Evolutionary conservation across 768 basidiomycete genomes (phyloP), one percentile per base, ranked within the genome.

Genomic region (Termitomyces eurrhizus): DNA sequence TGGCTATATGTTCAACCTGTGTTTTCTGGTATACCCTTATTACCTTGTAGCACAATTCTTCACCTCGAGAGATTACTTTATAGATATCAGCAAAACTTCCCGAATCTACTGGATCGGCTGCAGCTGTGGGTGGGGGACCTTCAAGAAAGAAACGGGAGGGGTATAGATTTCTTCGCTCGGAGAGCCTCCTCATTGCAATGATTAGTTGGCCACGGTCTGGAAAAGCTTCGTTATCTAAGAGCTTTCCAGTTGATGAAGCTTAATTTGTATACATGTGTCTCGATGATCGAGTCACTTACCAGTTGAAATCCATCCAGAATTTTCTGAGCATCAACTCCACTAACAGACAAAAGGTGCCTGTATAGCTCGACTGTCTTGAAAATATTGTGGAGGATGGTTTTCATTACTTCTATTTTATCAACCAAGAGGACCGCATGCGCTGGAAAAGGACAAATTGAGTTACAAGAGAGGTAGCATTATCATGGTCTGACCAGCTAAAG

Each of bases 181-280:
- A 56, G 33, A 64, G 57, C n/a, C 60, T 49, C 33, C 39, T 45
- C 57, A 61, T 64, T 4, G 63, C 63, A 37, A 33, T 56, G 16
- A 64, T 44, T 18, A 64, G 12, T 29, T 64, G 49, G 2, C 35
- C 37, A 7, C 54, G 53, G 21, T 46, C 48, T 11, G n/a, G 48
- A 21, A 56, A 54, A 16, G 7, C 7, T 8, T 54, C 14, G 2
- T 50, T 52, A 57, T 60, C 58, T n/a, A 57, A n/a, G 21, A 60
- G 32, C 62, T 63, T 53, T 12, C 29, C 32, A 24, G 1, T 36
- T 16, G 11, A 46, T 24, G 3, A 33, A 35, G 18, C 9, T 35
- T n/a, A 35, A 13, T 33, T 11, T 41, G 42, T n/a, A 35, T 51
- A 6, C n/a, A 29, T 4, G 18, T 11, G 13, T 51, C 11, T 21